Conservation (phyloP, 805 yeast genomes). For the Cyberlindnera mycetangii region DNA sequence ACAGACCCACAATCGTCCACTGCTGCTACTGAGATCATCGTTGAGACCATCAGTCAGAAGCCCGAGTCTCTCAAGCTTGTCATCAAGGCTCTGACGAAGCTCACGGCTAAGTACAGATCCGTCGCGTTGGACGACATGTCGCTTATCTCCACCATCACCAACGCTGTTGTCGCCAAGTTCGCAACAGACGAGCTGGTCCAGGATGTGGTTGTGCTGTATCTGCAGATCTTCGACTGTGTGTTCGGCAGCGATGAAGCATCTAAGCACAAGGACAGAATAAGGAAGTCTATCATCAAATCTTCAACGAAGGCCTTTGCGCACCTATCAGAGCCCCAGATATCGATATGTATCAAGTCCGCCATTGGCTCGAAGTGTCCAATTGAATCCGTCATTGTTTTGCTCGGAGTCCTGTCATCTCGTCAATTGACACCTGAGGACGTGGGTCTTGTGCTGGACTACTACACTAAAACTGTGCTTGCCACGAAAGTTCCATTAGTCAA, state of each 20-base stretch:
- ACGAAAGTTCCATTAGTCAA: conserved; percentile 42
- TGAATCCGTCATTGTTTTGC: conserved; percentile 34
- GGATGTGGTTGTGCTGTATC: conserved; percentile 34
- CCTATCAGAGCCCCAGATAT: conserved; percentile 23
- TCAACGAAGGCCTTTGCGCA: conserved; percentile 25
- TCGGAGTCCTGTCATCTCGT: conserved; percentile 34
- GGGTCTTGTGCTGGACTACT: conserved; percentile 25
- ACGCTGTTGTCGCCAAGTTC: conserved; percentile 32
- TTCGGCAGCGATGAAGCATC: conserved; percentile 28
- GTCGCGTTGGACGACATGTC: conserved; percentile 56
- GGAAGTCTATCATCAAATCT: conserved; percentile 33
- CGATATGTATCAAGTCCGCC: conserved; percentile 14
- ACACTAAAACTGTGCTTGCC: conserved; percentile 41
- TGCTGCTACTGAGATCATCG: conserved; percentile 14
- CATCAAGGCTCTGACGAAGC: conserved; percentile 27
- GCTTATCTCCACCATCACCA: conserved; percentile 57
- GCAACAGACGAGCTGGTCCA: conserved; percentile 29
- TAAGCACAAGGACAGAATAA: conserved; percentile 39
- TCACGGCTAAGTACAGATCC: conserved; percentile 31
- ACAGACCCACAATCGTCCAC: conserved; percentile 10
- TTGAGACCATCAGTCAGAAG: conserved; percentile 7
- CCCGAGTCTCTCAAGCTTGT: conserved; percentile 18
- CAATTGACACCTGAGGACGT: conserved; percentile 24
- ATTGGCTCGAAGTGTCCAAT: conserved; percentile 29
- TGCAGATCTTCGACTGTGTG: conserved; percentile 27